phyloP scores from a whole-genome alignment of 331 rosid genomes.

The Pyrus hybrid region DNA sequence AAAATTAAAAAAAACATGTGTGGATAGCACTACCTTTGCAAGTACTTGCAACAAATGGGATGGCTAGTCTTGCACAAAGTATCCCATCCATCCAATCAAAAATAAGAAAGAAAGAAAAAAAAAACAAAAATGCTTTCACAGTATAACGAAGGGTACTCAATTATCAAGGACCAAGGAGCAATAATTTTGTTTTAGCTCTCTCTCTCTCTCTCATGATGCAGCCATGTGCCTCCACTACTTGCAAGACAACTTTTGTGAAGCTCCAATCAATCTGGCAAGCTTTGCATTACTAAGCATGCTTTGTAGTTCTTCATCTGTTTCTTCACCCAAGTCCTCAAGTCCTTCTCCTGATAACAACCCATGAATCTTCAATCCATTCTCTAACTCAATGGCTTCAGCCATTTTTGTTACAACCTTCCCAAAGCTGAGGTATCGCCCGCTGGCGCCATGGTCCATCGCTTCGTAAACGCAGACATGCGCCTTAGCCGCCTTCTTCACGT shows the following conservation, averaged over 20 bases:
- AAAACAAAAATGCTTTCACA: no score
- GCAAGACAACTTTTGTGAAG: not conserved
- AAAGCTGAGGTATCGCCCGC: slow-evolving; percentile 9
- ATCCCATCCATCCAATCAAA: no score
- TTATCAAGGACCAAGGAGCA: not conserved
- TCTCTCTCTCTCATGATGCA: not conserved
- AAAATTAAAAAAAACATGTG: no score
- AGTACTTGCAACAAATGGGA: no score
- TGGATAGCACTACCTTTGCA: no score
- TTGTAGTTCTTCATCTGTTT: not conserved
- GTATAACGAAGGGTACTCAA: no score
- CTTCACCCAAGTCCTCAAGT: not conserved
- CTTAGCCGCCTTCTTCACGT: not conserved
- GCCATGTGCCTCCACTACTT: not conserved
- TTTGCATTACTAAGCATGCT: slow-evolving; percentile 4
- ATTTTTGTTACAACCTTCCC: not conserved
- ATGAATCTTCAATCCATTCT: not conserved
- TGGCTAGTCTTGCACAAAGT: no score
- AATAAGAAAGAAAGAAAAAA: no score
- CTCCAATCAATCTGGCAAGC: slow-evolving; percentile 1
- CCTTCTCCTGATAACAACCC: slow-evolving; percentile 1
- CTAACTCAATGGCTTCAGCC: slow-evolving; percentile 2
- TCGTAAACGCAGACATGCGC: not conserved
- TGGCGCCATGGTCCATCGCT: slow-evolving; percentile 5
- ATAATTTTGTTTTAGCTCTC: not conserved